Conservation (phyloP, 768 basidiomycete species). For the Trametes coccinea region DNA sequence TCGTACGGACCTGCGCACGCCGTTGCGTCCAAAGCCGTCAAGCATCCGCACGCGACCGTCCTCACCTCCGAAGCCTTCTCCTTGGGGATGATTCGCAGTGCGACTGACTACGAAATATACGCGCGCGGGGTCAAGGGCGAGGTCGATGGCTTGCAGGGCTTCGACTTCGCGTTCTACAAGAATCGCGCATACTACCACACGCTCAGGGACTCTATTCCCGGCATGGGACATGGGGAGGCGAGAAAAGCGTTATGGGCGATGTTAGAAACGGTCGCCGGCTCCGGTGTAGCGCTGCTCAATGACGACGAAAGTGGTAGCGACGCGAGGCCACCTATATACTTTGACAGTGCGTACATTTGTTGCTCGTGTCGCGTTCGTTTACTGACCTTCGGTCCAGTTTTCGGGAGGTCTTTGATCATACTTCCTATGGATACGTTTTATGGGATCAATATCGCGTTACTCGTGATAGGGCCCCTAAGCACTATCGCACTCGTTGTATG, state of each 20-base stretch:
- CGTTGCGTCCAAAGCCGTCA: conserved; percentile 43
- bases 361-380: background rate
- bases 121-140: conserved; percentile 35
- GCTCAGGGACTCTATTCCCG: conserved; percentile 64
- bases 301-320: conserved; percentile 27
- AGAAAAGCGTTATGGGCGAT: conserved; percentile 71
- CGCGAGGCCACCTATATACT: conserved; percentile 53
- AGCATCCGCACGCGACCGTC: conserved; percentile 73
- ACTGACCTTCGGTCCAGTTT: conserved; percentile 44
- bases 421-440: conserved; percentile 54
- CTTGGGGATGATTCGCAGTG: conserved; percentile 62
- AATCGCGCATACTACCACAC: conserved; percentile 79
- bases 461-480: conserved; percentile 63
- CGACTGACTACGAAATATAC: conserved; percentile 77
- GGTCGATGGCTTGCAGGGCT: conserved; percentile 56
- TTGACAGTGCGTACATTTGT: conserved; percentile 57
- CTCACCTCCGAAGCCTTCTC: conserved; percentile 70
- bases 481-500: conserved; percentile 47
- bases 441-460: conserved; percentile 56
- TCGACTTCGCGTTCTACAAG: conserved; percentile 80
- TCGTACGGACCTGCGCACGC: conserved; percentile 56
- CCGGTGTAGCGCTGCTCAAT: conserved; percentile 57
- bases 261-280: conserved; percentile 65
- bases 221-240: conserved; percentile 48
- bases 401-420: conserved; percentile 53